Percentiles rank a stretch among this genome's conserved stretches.
phyloP scores from a whole-genome alignment of 1,284 basidiomycete genomes.

The Gymnopus androsaceus region DNA sequence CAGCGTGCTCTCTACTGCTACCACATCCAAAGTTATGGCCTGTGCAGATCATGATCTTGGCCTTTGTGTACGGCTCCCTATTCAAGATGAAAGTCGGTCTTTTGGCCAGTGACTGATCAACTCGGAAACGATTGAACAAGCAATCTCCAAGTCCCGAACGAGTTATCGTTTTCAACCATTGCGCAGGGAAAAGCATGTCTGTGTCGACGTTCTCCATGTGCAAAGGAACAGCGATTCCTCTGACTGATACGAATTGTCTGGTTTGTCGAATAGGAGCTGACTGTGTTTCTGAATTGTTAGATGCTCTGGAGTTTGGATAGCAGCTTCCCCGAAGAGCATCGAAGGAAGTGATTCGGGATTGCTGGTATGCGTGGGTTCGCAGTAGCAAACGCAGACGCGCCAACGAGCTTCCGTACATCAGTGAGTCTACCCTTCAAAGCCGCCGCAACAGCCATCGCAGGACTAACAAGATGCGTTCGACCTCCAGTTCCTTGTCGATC shows the following conservation, averaged over 20 bases:
- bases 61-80: conserved; percentile 76
- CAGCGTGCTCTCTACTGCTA: conserved; percentile 92
- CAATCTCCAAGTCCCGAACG: conserved; percentile 90
- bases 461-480: conserved; percentile 90
- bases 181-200: conserved; percentile 96
- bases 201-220: conserved; percentile 94
- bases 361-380: conserved; percentile 72
- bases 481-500: conserved; percentile 92
- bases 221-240: conserved; percentile 87
- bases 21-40: conserved; percentile 96
- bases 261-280: conserved; percentile 58
- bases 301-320: conserved; percentile 27
- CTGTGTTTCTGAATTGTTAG: conserved; percentile 26
- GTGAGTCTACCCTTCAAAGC: conserved; percentile 88
- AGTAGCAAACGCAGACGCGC: conserved; percentile 70
- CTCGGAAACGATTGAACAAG: conserved; percentile 84
- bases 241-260: conserved; percentile 78
- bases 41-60: conserved; percentile 87
- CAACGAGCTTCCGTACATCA: conserved; percentile 85
- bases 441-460: conserved; percentile 95
- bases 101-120: conserved; percentile 79
- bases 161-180: conserved; percentile 94
- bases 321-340: conserved; percentile 48
- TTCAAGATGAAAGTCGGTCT: conserved; percentile 90
- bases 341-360: conserved; percentile 62